A percentile compares a stretch with the other conserved stretches of the same genome.
phyloP scores from a whole-genome alignment of 345 rosid genomes.

The Melaleuca alternifolia region DNA sequence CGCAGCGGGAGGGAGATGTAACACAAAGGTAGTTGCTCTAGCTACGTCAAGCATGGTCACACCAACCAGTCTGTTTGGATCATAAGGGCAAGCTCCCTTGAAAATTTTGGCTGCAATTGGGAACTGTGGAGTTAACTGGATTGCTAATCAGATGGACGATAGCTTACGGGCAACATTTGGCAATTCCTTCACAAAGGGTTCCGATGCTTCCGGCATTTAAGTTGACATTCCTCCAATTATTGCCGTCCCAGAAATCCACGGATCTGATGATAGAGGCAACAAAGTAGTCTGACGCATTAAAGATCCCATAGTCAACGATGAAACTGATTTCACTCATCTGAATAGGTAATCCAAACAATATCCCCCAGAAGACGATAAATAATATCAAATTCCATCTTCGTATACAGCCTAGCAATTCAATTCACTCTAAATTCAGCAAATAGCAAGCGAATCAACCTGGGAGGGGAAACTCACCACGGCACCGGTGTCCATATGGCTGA shows the following conservation, averaged over 20 bases:
- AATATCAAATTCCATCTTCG: neutral
- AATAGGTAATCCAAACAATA: neutral
- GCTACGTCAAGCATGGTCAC: slow-evolving; percentile 96
- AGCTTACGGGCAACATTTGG: slow-evolving; percentile 74
- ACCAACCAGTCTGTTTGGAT: slow-evolving; percentile 78
- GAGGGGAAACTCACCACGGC: slow-evolving; percentile 45
- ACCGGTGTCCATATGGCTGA: slow-evolving; percentile 87
- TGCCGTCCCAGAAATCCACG: slow-evolving; percentile 73
- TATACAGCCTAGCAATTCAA: neutral
- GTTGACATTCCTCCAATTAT: slow-evolving; percentile 76
- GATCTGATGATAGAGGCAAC: neutral
- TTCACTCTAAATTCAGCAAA: neutral
- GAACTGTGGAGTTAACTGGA: slow-evolving; percentile 91
- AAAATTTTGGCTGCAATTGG: slow-evolving; percentile 90
- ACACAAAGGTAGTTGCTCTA: slow-evolving; percentile 90
- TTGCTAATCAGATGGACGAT: slow-evolving; percentile 76
- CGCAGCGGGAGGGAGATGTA: slow-evolving; percentile 5
- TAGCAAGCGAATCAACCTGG: neutral
- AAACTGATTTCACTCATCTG: neutral
- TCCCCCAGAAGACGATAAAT: neutral
- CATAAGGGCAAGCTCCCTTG: slow-evolving; percentile 77
- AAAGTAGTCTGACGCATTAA: neutral
- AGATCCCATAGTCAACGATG: neutral
- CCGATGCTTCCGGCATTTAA: slow-evolving; percentile 89
- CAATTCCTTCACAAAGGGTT: slow-evolving; percentile 86